A percentile compares a stretch with the other conserved stretches of the same genome.
These are phyloP conservation scores for Penicillium canescens DNA, from an alignment of 495 filamentous ascomycete species.

Conservation along the genomic window DNA sequence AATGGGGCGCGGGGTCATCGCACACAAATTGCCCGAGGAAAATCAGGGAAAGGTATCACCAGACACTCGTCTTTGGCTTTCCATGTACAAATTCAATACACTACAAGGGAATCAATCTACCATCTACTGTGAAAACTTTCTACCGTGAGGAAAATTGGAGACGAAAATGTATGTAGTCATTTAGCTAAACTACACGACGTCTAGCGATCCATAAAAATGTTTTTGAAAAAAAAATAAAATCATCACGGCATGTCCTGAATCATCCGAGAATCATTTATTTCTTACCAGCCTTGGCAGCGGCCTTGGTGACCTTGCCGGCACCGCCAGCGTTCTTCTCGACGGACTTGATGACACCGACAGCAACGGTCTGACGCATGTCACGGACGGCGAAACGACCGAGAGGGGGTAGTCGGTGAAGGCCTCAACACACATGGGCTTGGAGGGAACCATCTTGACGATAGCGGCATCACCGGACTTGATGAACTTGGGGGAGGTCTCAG, in stretches of 20 bases:
- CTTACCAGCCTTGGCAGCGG: constrained; percentile 67
- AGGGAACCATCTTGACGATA: constrained; percentile 99
- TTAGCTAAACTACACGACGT: constrained; percentile 25
- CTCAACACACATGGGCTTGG: constrained; percentile 99
- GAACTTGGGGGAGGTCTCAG: constrained; percentile 91
- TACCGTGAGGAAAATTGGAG: constrained; percentile 8
- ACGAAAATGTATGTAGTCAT: constrained; percentile 27
- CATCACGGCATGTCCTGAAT: constrained; percentile 32
- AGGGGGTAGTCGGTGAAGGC: constrained; percentile 99
- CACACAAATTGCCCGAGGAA: too few species aligned
- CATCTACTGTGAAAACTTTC: neutral
- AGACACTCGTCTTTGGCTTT: too few species aligned
- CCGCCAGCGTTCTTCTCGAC: constrained; percentile 73
- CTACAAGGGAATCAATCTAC: neutral
- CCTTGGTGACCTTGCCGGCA: constrained; percentile 76
- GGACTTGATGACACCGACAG: constrained; percentile 93
- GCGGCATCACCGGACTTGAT: constrained; percentile 99
- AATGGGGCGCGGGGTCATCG: too few species aligned
- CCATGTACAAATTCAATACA: too few species aligned
- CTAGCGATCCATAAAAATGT: constrained; percentile 30
- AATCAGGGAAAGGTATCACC: too few species aligned
- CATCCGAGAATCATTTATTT: constrained; percentile 54
- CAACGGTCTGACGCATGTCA: constrained; percentile 88
- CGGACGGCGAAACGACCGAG: constrained; percentile 98
- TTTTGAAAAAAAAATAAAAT: constrained; percentile 31